phyloP scores from a whole-genome alignment of 108 stramenopile species.

The Mediolabrus comicus region DNA sequence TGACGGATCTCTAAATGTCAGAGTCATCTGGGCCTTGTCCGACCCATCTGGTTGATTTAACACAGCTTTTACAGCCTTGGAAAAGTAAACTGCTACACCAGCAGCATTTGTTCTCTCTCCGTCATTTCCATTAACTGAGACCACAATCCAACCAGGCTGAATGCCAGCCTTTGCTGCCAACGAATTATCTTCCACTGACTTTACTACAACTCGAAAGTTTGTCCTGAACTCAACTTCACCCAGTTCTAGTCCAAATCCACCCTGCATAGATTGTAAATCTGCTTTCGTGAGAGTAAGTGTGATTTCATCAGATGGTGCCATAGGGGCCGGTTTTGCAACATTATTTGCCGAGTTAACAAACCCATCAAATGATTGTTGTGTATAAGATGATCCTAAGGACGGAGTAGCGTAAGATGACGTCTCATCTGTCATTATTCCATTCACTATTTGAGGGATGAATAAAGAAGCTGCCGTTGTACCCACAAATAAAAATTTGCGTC shows the following conservation, averaged over 20 bases:
- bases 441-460: constrained; percentile 1
- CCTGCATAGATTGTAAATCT: constrained; percentile 45
- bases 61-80: constrained; percentile 37
- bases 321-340: background rate
- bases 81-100: constrained; percentile 71
- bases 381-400: constrained; percentile 19
- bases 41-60: constrained; percentile 11
- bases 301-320: constrained; percentile 38
- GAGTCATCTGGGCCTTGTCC: constrained; percentile 23
- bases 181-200: constrained; percentile 67
- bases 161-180: constrained; percentile 64
- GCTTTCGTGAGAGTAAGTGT: constrained; percentile 50
- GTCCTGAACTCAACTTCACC: constrained; percentile 71
- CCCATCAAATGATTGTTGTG: constrained; percentile 11
- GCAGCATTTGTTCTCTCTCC: constrained; percentile 62
- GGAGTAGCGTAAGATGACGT: constrained; percentile 57
- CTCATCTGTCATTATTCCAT: constrained; percentile 66
- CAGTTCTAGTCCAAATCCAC: constrained; percentile 74
- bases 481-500: background rate
- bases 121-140: constrained; percentile 59
- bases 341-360: background rate
- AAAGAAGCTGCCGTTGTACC: background rate
- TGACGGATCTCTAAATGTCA: constrained; percentile 73
- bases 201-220: constrained; percentile 72
- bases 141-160: constrained; percentile 64